These are phyloP conservation scores for Monilinia aucupariae DNA, from an alignment of 2,329 filamentous ascomycete species.

Conservation along the genomic window DNA sequence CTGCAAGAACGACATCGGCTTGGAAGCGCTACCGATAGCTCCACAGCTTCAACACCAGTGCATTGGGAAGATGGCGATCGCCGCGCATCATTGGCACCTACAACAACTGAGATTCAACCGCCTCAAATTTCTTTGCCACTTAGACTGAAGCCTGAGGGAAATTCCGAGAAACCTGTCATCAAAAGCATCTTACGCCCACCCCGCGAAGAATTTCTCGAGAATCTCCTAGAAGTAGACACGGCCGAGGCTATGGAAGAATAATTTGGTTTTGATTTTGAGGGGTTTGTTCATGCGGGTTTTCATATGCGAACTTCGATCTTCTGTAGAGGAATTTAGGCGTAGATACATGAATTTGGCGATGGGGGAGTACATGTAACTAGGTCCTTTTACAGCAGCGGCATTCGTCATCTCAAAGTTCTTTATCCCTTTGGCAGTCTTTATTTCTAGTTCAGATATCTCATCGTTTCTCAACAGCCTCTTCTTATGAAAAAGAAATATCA, in stretches of 20 bases:
- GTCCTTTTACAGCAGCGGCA: background rate
- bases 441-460: fast-evolving
- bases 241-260: background rate
- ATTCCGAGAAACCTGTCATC: too few relatives aligned
- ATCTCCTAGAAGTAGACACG: background rate
- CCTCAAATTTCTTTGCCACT: background rate
- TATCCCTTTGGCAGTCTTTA: background rate
- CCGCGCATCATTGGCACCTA: background rate
- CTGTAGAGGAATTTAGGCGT: background rate
- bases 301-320: background rate
- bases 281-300: background rate
- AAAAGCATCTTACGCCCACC: background rate
- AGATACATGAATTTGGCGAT: background rate
- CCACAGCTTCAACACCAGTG: background rate
- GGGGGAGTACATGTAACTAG: background rate
- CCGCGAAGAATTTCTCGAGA: background rate
- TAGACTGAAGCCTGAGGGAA: background rate
- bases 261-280: too few relatives aligned
- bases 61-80: background rate
- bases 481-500: background rate
- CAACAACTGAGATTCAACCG: background rate
- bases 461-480: fast-evolving
- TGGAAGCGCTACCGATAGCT: background rate
- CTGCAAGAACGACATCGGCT: background rate
- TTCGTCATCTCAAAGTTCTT: background rate